Conservation (phyloP, 2,329 filamentous ascomycete species). For the Fusarium praegraminearum region DNA sequence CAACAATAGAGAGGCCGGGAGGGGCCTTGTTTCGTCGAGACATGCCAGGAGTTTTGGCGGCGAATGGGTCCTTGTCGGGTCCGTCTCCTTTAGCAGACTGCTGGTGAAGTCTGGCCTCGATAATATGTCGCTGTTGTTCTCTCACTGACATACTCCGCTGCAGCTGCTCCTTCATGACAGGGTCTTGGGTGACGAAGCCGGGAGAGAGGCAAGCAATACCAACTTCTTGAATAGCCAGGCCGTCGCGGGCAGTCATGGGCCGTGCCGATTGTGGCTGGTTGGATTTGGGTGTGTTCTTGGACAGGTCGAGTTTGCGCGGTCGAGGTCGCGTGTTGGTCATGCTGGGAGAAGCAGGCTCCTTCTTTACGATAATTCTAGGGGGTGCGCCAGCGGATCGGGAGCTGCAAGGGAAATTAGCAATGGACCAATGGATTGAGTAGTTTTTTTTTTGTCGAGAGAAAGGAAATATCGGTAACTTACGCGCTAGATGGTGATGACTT, state of each 20-base stretch:
- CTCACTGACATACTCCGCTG: conserved; percentile 93
- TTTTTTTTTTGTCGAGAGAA: not conserved
- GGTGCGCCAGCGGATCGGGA: conserved; percentile 55
- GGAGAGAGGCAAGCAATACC: conserved; percentile 95
- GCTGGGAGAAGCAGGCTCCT: conserved; percentile 90
- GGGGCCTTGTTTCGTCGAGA: conserved; percentile 83
- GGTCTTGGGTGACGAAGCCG: conserved; percentile 95
- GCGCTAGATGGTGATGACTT: conserved; percentile 70
- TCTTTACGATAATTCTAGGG: conserved; percentile 94
- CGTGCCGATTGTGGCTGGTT: conserved; percentile 72
- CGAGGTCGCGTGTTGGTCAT: conserved; percentile 79
- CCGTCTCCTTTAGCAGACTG: conserved; percentile 84
- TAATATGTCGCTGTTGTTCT: conserved; percentile 94
- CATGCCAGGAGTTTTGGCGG: conserved; percentile 78
- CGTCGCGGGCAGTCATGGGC: conserved; percentile 82
- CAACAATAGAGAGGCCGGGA: conserved; percentile 92
- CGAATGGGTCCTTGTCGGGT: conserved; percentile 68
- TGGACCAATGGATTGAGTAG: conserved; percentile 12
- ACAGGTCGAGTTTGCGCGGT: conserved; percentile 82
- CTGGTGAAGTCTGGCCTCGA: conserved; percentile 90
- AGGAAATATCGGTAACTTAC: conserved; percentile 59
- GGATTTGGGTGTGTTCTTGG: conserved; percentile 69
- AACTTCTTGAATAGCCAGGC: conserved; percentile 88
- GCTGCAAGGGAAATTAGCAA: conserved; percentile 31
- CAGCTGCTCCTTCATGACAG: conserved; percentile 94